Evolutionary conservation across 2,329 filamentous ascomycete species (phyloP), one percentile per base, ranked within the genome.

Genomic region (Teratosphaeria destructans): DNA sequence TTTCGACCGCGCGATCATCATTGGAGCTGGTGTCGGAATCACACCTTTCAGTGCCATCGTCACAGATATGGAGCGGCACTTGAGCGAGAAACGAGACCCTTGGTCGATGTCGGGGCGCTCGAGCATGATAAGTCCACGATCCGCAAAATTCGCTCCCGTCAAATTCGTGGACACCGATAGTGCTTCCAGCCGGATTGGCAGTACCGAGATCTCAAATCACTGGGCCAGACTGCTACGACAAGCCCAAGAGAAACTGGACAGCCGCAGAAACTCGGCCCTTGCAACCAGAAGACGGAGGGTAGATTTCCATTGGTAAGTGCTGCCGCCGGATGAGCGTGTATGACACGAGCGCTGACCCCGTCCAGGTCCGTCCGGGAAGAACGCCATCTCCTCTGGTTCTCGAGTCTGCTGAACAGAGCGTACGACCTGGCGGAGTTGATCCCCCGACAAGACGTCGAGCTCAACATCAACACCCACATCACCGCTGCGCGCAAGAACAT

Each of bases 351-450:
- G 76, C 81, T 3, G 77, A 83, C 1, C 82, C 84, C 64, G 83
- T 84, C 60, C 81, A 84, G 82, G 82, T 82, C 81, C 63, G 81
- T 84, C 0, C 79, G 81, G 26, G 81, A 84, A 54, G 76, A 77
- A 59, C 82, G 83, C 68, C 76, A 81, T 56, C 74, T 84, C 0
- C 73, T 80, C 3, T 84, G 82, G 82, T 80, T 85, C 57, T 81
- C 81, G 0, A 77, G 82, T 63, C 76, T 84, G 0, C 75, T 84
- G 5, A 84, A 83, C 64, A 70, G 74, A 12, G 77, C 80, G 2
- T 73, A 72, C 67, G 72, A 76, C 5, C 60, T 71, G 60, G 70
- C 70, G 7, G 73, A 73, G 5, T 70, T 72, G 8, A 71, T 78
- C 23, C 70, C 61, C 1, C 52, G 73, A 16, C 63, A 70, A 7